phyloP scores from a whole-genome alignment of 2,329 filamentous ascomycete species.

The Paecilomyces niveus region DNA sequence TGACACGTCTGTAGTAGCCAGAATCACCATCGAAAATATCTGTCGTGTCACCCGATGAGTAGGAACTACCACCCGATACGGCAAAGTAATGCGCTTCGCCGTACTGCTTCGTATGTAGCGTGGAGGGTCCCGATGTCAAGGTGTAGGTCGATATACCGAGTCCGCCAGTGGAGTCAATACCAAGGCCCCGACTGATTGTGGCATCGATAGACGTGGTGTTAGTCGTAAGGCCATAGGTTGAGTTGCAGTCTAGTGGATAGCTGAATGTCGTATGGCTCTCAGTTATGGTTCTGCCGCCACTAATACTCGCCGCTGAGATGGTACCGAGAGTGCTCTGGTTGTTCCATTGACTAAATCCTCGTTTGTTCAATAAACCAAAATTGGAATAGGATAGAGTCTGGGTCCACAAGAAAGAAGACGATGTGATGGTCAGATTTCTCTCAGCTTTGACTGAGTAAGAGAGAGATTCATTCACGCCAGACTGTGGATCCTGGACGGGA shows the following conservation, averaged over 20 bases:
- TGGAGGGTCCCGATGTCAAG: constrained; percentile 34
- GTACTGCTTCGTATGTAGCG: constrained; percentile 20
- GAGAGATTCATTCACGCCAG: constrained; percentile 54
- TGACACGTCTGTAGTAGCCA: constrained; percentile 15
- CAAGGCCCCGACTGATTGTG: constrained; percentile 43
- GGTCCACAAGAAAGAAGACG: constrained; percentile 47
- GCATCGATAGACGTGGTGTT: constrained; percentile 45
- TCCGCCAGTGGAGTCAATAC: constrained; percentile 34
- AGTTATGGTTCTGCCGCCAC: constrained; percentile 27
- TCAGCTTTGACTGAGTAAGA: constrained; percentile 51
- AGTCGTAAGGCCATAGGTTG: constrained; percentile 41
- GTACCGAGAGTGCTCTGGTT: constrained; percentile 46
- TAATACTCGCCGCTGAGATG: constrained; percentile 17
- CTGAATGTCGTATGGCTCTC: constrained; percentile 36
- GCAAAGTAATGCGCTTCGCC: constrained; percentile 22
- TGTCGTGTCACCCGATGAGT: constrained; percentile 20
- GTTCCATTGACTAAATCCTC: constrained; percentile 49
- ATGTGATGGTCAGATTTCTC: constrained; percentile 49
- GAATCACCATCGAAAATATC: constrained; percentile 17
- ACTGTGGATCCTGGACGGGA: constrained; percentile 25
- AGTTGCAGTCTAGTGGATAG: constrained; percentile 57
- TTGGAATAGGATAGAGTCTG: constrained; percentile 54
- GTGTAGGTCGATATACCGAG: constrained; percentile 53
- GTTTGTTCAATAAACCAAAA: constrained; percentile 46
- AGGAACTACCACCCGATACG: constrained; percentile 13